phyloP scores from a whole-genome alignment of 2,329 filamentous ascomycete species.

The Phialophora expanda region DNA sequence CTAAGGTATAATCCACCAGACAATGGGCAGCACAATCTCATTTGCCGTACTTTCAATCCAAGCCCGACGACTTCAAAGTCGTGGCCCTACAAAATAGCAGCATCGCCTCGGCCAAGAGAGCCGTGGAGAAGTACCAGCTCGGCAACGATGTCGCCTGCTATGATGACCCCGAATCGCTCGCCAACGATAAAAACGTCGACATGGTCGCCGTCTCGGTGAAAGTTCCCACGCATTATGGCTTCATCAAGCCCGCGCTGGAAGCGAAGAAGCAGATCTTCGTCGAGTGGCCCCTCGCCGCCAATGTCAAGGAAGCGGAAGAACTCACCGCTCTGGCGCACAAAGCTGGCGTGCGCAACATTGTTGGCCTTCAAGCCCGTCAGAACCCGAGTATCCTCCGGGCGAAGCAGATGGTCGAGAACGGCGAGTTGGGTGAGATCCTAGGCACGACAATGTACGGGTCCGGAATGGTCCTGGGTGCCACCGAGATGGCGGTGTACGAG shows the following conservation, averaged over 20 bases:
- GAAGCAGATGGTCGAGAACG: conserved; percentile 52
- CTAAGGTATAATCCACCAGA: conserved; percentile 1
- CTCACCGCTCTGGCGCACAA: conserved; percentile 46
- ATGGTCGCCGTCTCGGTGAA: conserved; percentile 61
- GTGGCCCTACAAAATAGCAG: conserved; percentile 50
- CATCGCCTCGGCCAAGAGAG: conserved; percentile 49
- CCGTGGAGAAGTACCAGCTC: conserved; percentile 53
- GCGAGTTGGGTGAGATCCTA: conserved; percentile 58
- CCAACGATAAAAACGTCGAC: conserved; percentile 57
- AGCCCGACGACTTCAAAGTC: conserved; percentile 18
- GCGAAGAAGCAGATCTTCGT: conserved; percentile 61
- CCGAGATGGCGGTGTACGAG: conserved; percentile 4
- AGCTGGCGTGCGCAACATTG: conserved; percentile 48
- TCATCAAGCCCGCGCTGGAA: conserved; percentile 53
- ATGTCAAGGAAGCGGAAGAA: conserved; percentile 49
- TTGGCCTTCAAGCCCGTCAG: conserved; percentile 59
- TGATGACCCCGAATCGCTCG: conserved; percentile 49
- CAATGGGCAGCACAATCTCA: conserved; percentile 28
- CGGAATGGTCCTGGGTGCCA: conserved; percentile 18
- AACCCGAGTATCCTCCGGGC: conserved; percentile 54
- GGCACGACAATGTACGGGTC: conserved; percentile 52
- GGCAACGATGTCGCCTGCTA: conserved; percentile 54
- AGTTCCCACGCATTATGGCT: conserved; percentile 58
- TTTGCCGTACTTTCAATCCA: conserved; percentile 18
- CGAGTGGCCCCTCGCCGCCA: conserved; percentile 64